Evolutionary conservation across 768 basidiomycete species (phyloP).

Genomic region (Boletus sp.): DNA sequence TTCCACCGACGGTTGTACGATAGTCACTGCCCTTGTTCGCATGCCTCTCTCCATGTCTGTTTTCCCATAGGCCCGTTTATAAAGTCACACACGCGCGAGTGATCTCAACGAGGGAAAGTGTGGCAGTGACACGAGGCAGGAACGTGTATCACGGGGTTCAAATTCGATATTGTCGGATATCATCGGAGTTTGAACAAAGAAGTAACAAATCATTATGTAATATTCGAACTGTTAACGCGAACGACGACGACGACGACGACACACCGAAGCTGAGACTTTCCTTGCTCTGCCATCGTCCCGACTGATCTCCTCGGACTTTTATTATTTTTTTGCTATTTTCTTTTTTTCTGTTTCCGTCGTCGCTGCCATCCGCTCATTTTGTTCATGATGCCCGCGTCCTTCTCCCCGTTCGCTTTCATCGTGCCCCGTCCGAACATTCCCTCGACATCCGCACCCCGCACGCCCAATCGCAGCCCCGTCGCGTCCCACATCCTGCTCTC

Average conservation of each 20-base stretch:
- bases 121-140: conserved; percentile 11
- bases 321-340: conserved; percentile 14
- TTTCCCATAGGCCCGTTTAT: not conserved
- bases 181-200: conserved; percentile 20
- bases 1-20: conserved; percentile 4
- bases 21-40: conserved; percentile 12
- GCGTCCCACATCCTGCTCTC: conserved; percentile 54
- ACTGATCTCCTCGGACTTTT: conserved; percentile 13
- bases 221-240: conserved; percentile 9
- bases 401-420: conserved; percentile 58
- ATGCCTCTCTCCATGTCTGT: not conserved
- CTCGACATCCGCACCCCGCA: conserved; percentile 49
- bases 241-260: conserved; percentile 27
- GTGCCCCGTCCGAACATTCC: conserved; percentile 54
- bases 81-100: conserved; percentile 17
- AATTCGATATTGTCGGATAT: conserved; percentile 10
- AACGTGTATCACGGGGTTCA: conserved; percentile 22
- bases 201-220: conserved; percentile 25
- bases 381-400: conserved; percentile 40
- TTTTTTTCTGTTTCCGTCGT: conserved; percentile 1
- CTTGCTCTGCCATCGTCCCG: conserved; percentile 11
- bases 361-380: conserved; percentile 52
- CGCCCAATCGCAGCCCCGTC: conserved; percentile 57
- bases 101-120: conserved; percentile 23
- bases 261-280: conserved; percentile 19